Base-by-base conservation (phyloP, 495 filamentous ascomycete genomes). In the Annulohypoxylon moriforme region DNA sequence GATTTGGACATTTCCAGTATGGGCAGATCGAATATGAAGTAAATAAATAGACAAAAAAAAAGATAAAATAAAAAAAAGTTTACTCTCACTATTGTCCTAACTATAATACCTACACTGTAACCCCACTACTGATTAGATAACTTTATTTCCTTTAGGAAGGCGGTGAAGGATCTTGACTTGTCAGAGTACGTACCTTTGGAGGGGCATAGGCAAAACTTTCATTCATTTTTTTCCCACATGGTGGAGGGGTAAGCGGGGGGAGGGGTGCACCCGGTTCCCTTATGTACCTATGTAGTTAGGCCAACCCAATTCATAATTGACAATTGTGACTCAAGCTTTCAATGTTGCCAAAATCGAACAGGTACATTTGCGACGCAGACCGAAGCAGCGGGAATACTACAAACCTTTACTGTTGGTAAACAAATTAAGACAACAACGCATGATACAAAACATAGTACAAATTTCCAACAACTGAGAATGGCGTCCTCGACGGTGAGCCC, bases 361-460 rank as follows among this genome's bases (percentile, higher is more conserved):
- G 38, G 18, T 42, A 38, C 29, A 38, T 40, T 1, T 27, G 38
- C 33, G 10, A 31, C 49, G 6, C 8, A 27, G n/a, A 8, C 46
- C 20, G 40, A 44, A 20, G 20, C 6, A 18, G 7, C 13, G 18
- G 20, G 5, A 42, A 42, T 9, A 13, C 44, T 44, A 25, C 49
- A 20, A 11, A 55, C 3, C 44, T 59, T 18, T 29, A 25, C 5
- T 29, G n/a, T 2, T n/a, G 14, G 5, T 13, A 14, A 14, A 8
- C n/a, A 8, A 27, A 7, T 1, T 14, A n/a, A 38, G 5, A 25
- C 2, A 47, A 25, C 36, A 65, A 20, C 47, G 20, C 9, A 65
- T 57, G 62, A 64, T 0, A 53, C 22, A 6, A 44, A 50, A 9
- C 2, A 22, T 81, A 85, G 64, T 82, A 91, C 91, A 6, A 16